Percentiles rank a stretch among this genome's conserved stretches.
Conservation (phyloP, 371 early-diverging fungal genomes). For the Rhizopus delemar region DNA sequence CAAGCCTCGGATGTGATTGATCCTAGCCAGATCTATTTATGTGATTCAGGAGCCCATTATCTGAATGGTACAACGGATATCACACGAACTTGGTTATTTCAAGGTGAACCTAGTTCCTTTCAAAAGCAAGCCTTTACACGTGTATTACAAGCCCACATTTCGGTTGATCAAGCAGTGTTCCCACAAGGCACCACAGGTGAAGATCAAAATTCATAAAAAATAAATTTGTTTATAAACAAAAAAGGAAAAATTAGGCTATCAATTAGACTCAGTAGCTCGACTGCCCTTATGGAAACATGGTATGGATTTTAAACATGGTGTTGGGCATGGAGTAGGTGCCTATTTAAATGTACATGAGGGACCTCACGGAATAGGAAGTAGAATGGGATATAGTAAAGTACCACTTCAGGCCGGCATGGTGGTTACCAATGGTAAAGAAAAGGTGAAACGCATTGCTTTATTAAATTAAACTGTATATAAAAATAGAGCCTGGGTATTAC, state of each 20-base stretch:
- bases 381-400: conserved; percentile 66
- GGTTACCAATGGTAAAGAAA: conserved; percentile 74
- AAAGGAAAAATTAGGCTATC: conserved; percentile 51
- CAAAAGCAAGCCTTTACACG: conserved; percentile 92
- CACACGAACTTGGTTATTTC: conserved; percentile 94
- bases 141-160: conserved; percentile 96
- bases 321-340: conserved; percentile 99
- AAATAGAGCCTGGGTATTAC: conserved; percentile 96
- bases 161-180: conserved; percentile 83
- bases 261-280: conserved; percentile 88
- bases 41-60: conserved; percentile 99
- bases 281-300: conserved; percentile 88
- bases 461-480: neutral
- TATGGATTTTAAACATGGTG: conserved; percentile 96
- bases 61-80: conserved; percentile 98
- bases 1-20: conserved; percentile 56
- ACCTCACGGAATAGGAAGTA: conserved; percentile 92
- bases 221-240: neutral
- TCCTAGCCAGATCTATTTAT: conserved; percentile 79
- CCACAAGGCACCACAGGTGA: conserved; percentile 76
- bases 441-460: neutral
- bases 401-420: conserved; percentile 82
- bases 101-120: conserved; percentile 76
- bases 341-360: conserved; percentile 98
- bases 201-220: neutral